Evolutionary conservation across 2,329 filamentous ascomycete species (phyloP).

Genomic region (Epichloe glyceriae): DNA sequence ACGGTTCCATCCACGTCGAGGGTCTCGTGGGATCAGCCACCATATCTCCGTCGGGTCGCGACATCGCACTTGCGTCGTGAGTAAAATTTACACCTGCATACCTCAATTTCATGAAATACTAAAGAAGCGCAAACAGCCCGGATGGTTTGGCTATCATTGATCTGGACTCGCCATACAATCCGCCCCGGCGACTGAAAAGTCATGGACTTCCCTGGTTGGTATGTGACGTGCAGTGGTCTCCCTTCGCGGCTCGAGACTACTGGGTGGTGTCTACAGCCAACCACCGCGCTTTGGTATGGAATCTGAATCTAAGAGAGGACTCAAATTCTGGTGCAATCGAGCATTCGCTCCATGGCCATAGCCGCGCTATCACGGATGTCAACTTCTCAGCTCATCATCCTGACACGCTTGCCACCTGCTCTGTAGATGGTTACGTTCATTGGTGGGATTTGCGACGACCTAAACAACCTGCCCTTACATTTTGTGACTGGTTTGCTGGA

Average conservation of each 20-base stretch:
- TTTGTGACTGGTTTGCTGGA: slow-evolving; percentile 87
- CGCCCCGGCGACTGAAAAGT: slow-evolving; percentile 66
- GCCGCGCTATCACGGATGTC: slow-evolving; percentile 84
- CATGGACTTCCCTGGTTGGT: slow-evolving; percentile 90
- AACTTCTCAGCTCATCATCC: slow-evolving; percentile 92
- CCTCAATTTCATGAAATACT: slow-evolving; percentile 13
- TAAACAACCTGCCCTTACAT: slow-evolving; percentile 60
- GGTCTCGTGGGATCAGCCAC: slow-evolving; percentile 77
- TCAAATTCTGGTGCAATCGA: slow-evolving; percentile 61
- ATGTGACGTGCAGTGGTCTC: slow-evolving; percentile 93
- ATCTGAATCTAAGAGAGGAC: slow-evolving; percentile 67
- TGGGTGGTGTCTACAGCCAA: slow-evolving; percentile 94
- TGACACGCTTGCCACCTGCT: slow-evolving; percentile 78
- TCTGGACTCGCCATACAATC: slow-evolving; percentile 76
- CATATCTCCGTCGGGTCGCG: slow-evolving; percentile 81
- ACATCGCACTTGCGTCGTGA: slow-evolving; percentile 76
- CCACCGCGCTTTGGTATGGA: slow-evolving; percentile 90
- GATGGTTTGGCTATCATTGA: slow-evolving; percentile 87
- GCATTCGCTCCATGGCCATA: slow-evolving; percentile 72
- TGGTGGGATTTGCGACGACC: slow-evolving; percentile 79
- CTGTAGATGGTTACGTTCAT: slow-evolving; percentile 85
- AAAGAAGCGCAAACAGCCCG: slow-evolving; percentile 36
- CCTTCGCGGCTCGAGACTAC: slow-evolving; percentile 76
- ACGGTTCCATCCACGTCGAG: slow-evolving; percentile 74
- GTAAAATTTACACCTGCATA: slow-evolving; percentile 13